These are phyloP conservation scores for Phycomyces blakesleeanus DNA, from an alignment of 192 early-diverging fungal genomes.

Conservation along the genomic window DNA sequence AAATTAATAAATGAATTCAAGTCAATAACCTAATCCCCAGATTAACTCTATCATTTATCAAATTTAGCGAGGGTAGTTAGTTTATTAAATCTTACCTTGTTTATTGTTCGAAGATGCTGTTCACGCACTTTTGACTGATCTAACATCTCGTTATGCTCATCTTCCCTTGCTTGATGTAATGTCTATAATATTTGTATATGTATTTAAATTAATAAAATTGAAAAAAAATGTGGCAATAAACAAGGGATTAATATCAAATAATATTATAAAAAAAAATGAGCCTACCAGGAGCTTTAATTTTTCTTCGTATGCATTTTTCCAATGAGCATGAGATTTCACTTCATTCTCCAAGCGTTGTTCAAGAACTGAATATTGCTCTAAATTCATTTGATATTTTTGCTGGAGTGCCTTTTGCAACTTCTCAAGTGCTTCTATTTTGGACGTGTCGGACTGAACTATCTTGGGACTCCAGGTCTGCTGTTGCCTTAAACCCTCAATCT, in stretches of 20 bases:
- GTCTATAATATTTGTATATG: not conserved
- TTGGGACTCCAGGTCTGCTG: not conserved
- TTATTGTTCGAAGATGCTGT: constrained; percentile 5
- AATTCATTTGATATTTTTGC: not conserved
- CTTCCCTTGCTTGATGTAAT: not conserved
- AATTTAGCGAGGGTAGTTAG: too few relatives aligned
- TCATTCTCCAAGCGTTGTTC: not conserved
- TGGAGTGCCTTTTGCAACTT: not conserved
- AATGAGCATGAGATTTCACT: not conserved
- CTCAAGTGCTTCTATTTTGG: not conserved
- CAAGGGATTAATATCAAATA: too few relatives aligned
- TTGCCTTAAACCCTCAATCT: constrained; percentile 2
- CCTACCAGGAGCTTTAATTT: not conserved
- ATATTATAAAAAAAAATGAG: not conserved
- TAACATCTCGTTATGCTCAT: constrained; percentile 4
- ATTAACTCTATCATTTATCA: too few relatives aligned
- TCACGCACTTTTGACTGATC: constrained; percentile 5
- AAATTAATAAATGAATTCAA: too few relatives aligned
- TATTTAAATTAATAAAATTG: not conserved
- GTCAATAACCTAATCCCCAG: not conserved
- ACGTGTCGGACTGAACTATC: not conserved
- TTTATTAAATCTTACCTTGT: not conserved
- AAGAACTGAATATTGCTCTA: not conserved
- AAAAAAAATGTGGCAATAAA: too few relatives aligned
- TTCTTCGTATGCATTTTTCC: not conserved